Evolutionary conservation across 2,329 filamentous ascomycete genomes (phyloP).

Genomic region (Cryphonectria naterciae): DNA sequence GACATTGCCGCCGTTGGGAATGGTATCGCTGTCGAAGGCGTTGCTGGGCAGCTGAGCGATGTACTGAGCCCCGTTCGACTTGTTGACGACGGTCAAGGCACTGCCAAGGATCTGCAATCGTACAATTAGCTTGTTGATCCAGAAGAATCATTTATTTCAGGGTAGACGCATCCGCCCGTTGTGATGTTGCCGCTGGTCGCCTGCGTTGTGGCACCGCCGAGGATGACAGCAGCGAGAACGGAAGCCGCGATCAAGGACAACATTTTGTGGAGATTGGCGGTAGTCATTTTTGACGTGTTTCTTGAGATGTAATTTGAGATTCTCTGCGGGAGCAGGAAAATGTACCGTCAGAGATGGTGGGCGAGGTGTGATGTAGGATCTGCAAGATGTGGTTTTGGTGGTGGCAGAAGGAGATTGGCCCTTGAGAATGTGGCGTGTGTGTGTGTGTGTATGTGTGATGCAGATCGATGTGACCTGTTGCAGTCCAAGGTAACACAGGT

Average conservation of each 20-base stretch:
- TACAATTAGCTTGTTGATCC: neutral
- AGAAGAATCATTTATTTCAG: neutral
- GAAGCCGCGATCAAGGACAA: neutral
- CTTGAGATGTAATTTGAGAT: neutral
- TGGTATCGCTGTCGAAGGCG: slow-evolving; percentile 23
- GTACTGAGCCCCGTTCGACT: slow-evolving; percentile 23
- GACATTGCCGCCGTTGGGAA: slow-evolving; percentile 26
- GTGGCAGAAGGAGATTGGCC: neutral
- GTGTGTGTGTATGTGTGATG: neutral
- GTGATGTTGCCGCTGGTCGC: neutral
- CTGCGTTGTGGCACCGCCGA: slow-evolving; percentile 12
- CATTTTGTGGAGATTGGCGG: slow-evolving; percentile 17
- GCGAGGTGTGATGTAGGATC: neutral
- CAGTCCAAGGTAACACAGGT: neutral
- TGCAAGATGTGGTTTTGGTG: neutral
- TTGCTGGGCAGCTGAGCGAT: slow-evolving; percentile 21
- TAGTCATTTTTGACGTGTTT: neutral
- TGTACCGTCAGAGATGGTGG: neutral
- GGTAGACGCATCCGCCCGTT: slow-evolving; percentile 17
- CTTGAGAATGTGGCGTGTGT: neutral
- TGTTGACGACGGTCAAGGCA: slow-evolving; percentile 23
- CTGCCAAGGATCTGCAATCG: slow-evolving; percentile 19
- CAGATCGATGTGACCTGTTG: neutral
- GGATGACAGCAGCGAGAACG: slow-evolving; percentile 14
- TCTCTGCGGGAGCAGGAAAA: too few species aligned